Evolutionary conservation across 192 early-diverging fungal genomes (phyloP), one percentile per base, ranked within the genome.

Genomic region (Coemansia sp.): DNA sequence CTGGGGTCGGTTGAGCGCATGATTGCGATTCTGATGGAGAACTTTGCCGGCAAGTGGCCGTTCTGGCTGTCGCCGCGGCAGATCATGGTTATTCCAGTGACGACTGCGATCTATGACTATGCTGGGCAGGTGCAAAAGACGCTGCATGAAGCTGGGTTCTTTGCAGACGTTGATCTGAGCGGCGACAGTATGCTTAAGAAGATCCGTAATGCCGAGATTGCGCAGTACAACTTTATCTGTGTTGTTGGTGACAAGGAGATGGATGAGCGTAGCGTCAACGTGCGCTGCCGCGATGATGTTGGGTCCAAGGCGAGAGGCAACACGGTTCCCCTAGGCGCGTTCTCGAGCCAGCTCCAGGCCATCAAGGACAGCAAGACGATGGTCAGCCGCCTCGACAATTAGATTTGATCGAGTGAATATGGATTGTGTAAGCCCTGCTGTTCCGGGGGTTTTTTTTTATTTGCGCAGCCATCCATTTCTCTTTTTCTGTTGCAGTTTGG

Each of bases 21-120:
- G 88, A 89, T 94, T 83, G 97, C 92, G 24, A 97, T 99, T 77
- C 82, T 99, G 65, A 96, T 90, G 19, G 97, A 99, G 86, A 88
- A 92, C 84, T 98, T 92, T 86, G 96, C 84, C 54, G 97, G 97
- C 65, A 96, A 96, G 72, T 98, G 95, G 94, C 96, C 96, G 27
- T 91, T 99, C 87, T 99, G 97, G 97, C 83, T 99, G 42, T 93
- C 92, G 17, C 97, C 97, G 42, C 92, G 94, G 59, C 97, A 98
- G 83, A 79, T 97, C 19, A 85, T 92, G 60, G 86, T 99, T 22
- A 87, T 99, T 39, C 97, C 97, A 5, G 91, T 99, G 27, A 91
- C 92, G 0, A 80, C 79, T 8, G 88, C 87, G 2, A 87, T 92
- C 65, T 88, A 86, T 67, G 89, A 86, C 15, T 99, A 99, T 76